A percentile compares a stretch with the other conserved stretches of the same genome.
Evolutionary conservation across 78 protist genomes (phyloP).

Genomic region (Creolimax fragrantissima): DNA sequence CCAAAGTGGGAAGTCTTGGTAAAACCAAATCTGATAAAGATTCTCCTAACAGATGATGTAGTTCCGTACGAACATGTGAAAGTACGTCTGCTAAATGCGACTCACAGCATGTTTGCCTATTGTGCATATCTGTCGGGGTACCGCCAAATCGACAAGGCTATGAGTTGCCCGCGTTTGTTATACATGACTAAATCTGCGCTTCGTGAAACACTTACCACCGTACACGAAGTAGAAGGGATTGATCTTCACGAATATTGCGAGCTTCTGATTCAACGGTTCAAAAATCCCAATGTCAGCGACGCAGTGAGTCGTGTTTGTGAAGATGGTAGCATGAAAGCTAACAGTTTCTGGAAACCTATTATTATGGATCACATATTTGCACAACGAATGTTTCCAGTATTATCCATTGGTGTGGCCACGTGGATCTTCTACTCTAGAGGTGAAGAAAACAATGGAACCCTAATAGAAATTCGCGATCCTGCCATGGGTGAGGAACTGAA

Average conservation of each 20-base stretch:
- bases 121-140: background rate
- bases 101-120: background rate
- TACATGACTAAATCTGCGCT: background rate
- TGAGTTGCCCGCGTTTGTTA: background rate
- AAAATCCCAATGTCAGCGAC: conserved; percentile 1
- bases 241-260: background rate
- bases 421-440: conserved; percentile 5
- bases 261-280: background rate
- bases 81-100: background rate
- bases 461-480: background rate
- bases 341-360: background rate
- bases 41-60: background rate
- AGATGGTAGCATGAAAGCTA: conserved; percentile 14
- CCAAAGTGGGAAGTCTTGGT: background rate
- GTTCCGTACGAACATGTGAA: background rate
- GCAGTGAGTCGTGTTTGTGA: conserved; percentile 4
- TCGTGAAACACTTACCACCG: background rate
- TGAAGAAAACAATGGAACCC: background rate
- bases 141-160: background rate
- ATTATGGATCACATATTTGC: background rate
- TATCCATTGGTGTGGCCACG: background rate
- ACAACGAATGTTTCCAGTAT: background rate
- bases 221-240: background rate
- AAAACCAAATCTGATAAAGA: background rate
- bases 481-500: background rate